These are phyloP conservation scores for Pseudonectria foliicola DNA, from an alignment of 2,329 filamentous ascomycete genomes.

Conservation along the genomic window DNA sequence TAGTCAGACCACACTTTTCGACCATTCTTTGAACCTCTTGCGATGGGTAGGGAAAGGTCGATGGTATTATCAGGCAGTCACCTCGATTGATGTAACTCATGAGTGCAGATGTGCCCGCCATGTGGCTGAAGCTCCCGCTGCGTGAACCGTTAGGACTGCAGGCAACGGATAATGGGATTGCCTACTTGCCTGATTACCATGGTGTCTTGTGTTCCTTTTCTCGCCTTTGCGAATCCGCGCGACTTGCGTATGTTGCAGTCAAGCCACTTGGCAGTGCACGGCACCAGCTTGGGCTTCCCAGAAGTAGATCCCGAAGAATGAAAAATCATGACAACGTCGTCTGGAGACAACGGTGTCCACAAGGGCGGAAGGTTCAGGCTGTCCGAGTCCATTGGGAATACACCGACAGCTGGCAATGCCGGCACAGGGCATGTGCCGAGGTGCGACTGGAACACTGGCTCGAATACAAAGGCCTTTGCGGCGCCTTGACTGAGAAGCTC, in stretches of 20 bases:
- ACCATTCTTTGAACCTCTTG: constrained; percentile 6
- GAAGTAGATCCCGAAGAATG: constrained; percentile 18
- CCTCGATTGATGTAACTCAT: constrained; percentile 4
- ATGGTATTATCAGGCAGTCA: constrained; percentile 10
- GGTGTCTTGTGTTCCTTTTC: not conserved
- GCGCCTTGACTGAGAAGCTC: constrained; percentile 6
- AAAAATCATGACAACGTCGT: constrained; percentile 8
- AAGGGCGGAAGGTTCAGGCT: not conserved
- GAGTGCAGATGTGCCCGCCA: constrained; percentile 1
- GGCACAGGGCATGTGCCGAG: constrained; percentile 5
- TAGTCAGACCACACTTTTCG: constrained; percentile 4
- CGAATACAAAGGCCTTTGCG: constrained; percentile 10
- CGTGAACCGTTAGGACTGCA: not conserved
- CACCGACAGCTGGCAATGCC: not conserved
- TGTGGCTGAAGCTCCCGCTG: constrained; percentile 15
- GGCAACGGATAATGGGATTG: rapidly evolving
- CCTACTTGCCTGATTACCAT: not conserved
- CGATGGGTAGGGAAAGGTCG: constrained; percentile 2
- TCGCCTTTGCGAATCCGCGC: not conserved
- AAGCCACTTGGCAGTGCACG: constrained; percentile 11
- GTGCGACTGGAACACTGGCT: not conserved
- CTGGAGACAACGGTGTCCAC: not conserved
- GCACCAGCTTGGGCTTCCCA: constrained; percentile 16
- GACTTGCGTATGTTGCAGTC: constrained; percentile 1
- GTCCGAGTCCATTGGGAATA: not conserved